A percentile compares a stretch with the other conserved stretches of the same genome.
phyloP scores from a whole-genome alignment of 1,284 basidiomycete species.

The Ceratobasidium sp. region DNA sequence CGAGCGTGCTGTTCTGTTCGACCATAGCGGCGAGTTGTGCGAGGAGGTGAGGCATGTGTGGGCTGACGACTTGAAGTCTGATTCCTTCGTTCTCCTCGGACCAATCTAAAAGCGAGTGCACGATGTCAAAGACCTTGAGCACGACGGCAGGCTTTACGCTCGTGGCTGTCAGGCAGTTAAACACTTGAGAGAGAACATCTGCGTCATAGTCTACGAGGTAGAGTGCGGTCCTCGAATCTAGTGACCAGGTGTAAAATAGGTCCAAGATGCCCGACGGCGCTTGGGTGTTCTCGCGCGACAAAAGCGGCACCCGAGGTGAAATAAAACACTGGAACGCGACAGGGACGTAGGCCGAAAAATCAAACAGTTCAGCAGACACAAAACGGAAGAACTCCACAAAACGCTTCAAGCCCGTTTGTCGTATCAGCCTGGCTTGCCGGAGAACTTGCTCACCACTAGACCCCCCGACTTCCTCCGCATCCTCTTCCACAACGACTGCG shows the following conservation, averaged over 20 bases:
- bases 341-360: slow-evolving; percentile 78
- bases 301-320: slow-evolving; percentile 78
- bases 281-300: slow-evolving; percentile 91
- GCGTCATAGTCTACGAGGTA: slow-evolving; percentile 79
- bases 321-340: slow-evolving; percentile 79
- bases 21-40: slow-evolving; percentile 78
- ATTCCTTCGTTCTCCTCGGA: slow-evolving; percentile 65
- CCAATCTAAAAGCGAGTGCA: slow-evolving; percentile 76
- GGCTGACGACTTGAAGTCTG: slow-evolving; percentile 71
- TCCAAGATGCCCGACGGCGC: slow-evolving; percentile 91
- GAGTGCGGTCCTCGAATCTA: slow-evolving; percentile 65
- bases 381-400: slow-evolving; percentile 84
- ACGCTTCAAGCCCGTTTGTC: slow-evolving; percentile 87
- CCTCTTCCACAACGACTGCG: slow-evolving; percentile 53
- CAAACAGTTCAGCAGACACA: slow-evolving; percentile 71
- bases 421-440: slow-evolving; percentile 65
- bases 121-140: slow-evolving; percentile 84
- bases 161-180: slow-evolving; percentile 80
- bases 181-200: slow-evolving; percentile 78
- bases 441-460: slow-evolving; percentile 30
- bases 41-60: slow-evolving; percentile 81
- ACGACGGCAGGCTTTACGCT: slow-evolving; percentile 91
- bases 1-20: slow-evolving; percentile 61
- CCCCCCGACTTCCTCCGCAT: slow-evolving; percentile 52
- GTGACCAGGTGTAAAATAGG: slow-evolving; percentile 84